Base-by-base conservation (phyloP, 306 rosid genomes). In the Castanea sativa region DNA sequence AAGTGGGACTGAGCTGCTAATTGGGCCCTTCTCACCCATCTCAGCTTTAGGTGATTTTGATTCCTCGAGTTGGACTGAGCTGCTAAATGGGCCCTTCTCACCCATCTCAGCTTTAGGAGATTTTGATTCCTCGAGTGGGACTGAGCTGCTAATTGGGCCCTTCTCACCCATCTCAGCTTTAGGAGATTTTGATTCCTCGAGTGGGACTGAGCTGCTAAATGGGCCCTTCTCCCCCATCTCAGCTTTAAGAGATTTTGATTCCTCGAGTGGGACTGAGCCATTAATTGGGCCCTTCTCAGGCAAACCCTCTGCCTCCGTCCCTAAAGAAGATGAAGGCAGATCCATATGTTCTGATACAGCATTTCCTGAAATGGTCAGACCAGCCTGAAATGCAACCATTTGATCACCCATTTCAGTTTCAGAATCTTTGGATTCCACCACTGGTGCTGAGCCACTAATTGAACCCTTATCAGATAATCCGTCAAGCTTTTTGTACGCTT, bases 21-120 rank as follows among this genome's bases (percentile, higher is more conserved):
- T 30, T 76, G 72, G 78, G 23, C 73, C 65, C 25, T 38, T 71
- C 80, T 75, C 71, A 3, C 23, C 23, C 23, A 23, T 23, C 23
- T 25, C 27, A 25, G 27, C 27, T 25, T 25, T 76, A 38, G 82
- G 55, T 14, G 25, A 55, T 32, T 45, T 19, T 38, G 55, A 45
- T 59, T 79, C 86, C 73, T 51, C 57, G 21, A 25, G 68, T 25
- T 11, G 59, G 25, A 3, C 57, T 53, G 30, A 33, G 78, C 78
- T 61, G 76, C 75, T 64, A 38, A 57, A 30, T 76, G 71, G 78
- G 23, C 73, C 64, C 23, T 35, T 71, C 80, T 75, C 71, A 3
- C 1, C 27, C 27, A 25, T 25, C 27, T 25, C 27, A 25, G 27
- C 27, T 25, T 25, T 76, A 38, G 82, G 55, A 29, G 25, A 55